Base-by-base conservation (phyloP, 192 early-diverging fungal species). In the Fimicolochytrium jonesii region DNA sequence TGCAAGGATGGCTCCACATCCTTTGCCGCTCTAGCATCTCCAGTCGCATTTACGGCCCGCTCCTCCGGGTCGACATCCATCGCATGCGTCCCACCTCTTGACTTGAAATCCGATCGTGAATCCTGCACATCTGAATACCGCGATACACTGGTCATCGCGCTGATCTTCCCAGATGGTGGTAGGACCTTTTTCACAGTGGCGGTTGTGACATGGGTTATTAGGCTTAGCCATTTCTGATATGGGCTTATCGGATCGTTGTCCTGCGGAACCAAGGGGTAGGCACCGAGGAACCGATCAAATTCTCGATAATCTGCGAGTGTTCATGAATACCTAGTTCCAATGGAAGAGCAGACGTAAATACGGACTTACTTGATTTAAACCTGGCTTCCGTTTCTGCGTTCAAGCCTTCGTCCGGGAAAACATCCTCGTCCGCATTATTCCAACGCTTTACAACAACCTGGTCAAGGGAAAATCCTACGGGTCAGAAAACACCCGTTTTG, bases 391-490 rank as follows among this genome's bases (percentile, higher is more conserved):
- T 84, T 3, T 81, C 83, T 5, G 62, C 49, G 43, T 89, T 84
- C 31, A 86, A 61, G 30, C 80, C 76, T 20, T 71, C 62, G 43
- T 86, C 79, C 22, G 75, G 67, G 6, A 66, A 58, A 31, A 93
- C 43, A 18, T 91, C 86, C 70, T 98, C 96, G 7, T 67, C 78
- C 7, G 76, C 66, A 9, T 77, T 44, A 66, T 92, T 74, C 95
- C 95, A 98, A 64, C 84, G 77, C 59, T 79, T 81, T 4, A 92
- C 90, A 2, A 92, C 71, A 1, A 94, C 79, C 87, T 96, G 70
- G 29, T n/a, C n/a, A n/a, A n/a, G n/a, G n/a, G n/a, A n/a, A n/a
- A n/a, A n/a, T n/a, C n/a, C n/a, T n/a, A n/a, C n/a, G n/a, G n/a
- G n/a, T n/a, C n/a, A n/a, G n/a, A n/a, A n/a, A n/a, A n/a, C n/a